These are phyloP conservation scores for Bolboschoenus planiculmis DNA, from an alignment of 176 grass and related monocot genomes.

Conservation along the genomic window DNA sequence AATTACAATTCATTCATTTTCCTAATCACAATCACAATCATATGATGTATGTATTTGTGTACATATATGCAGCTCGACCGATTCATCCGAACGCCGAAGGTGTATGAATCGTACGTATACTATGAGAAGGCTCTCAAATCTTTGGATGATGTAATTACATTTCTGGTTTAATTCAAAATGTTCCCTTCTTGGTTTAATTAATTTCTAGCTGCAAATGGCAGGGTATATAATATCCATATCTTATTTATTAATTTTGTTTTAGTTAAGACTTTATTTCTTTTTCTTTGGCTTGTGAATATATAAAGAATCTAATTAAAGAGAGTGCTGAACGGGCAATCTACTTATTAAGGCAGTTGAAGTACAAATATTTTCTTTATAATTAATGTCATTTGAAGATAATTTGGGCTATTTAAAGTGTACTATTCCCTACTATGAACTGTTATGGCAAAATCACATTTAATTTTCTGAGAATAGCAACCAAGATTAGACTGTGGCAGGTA, in stretches of 20 bases:
- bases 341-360: not conserved
- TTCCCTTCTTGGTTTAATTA: not conserved
- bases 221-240: not conserved
- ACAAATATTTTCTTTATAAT: no score
- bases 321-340: not conserved
- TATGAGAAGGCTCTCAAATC: conserved; percentile 92
- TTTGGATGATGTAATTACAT: conserved; percentile 54
- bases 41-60: not conserved
- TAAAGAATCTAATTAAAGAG: not conserved
- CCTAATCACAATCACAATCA: not conserved
- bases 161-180: conserved; percentile 41
- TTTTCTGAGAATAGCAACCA: not conserved
- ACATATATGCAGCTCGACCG: conserved; percentile 49
- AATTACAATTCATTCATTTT: not conserved
- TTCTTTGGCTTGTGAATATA: not conserved
- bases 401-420: no score
- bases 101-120: conserved; percentile 86
- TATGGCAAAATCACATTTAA: not conserved
- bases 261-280: not conserved
- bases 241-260: not conserved
- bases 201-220: not conserved
- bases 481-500: not conserved
- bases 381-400: no score
- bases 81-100: conserved; percentile 68
- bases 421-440: not conserved